Evolutionary conservation across 345 rosid genomes (phyloP).

Genomic region (rapeseed (Brassica napus)): DNA sequence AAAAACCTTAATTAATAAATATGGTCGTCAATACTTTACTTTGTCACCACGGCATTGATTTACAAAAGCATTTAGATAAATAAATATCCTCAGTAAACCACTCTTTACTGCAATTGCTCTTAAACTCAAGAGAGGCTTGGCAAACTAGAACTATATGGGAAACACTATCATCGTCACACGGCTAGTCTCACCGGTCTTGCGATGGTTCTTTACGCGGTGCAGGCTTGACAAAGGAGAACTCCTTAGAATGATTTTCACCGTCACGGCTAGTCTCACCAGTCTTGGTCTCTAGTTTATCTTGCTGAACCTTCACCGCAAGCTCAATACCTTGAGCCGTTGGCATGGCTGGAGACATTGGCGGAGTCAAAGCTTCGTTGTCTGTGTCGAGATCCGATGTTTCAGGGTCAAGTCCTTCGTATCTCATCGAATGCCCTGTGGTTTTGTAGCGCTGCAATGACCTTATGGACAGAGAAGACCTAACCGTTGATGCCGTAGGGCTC

Average conservation of each 20-base stretch:
- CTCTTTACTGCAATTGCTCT: conserved; percentile 12
- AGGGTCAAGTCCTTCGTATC: conserved; percentile 50
- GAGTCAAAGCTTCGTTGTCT: conserved; percentile 56
- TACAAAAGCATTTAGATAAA: conserved; percentile 11
- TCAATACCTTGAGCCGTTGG: conserved; percentile 26
- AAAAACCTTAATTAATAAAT: conserved; percentile 5
- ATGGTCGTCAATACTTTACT: conserved; percentile 13
- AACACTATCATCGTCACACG: conserved; percentile 29
- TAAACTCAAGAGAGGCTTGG: conserved; percentile 39
- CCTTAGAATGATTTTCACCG: conserved; percentile 44
- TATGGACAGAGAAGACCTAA: conserved; percentile 38
- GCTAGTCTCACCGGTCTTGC: conserved; percentile 36
- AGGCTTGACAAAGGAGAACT: conserved; percentile 72
- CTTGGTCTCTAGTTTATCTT: conserved; percentile 38
- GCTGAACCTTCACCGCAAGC: conserved; percentile 46
- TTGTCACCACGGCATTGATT: conserved; percentile 13
- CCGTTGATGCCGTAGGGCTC: conserved; percentile 35
- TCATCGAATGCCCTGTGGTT: conserved; percentile 79
- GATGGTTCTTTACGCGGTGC: conserved; percentile 41
- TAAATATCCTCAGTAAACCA: background rate
- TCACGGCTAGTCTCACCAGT: conserved; percentile 37
- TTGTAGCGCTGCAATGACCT: conserved; percentile 62
- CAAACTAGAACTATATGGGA: conserved; percentile 56
- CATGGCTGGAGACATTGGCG: conserved; percentile 43
- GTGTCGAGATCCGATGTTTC: conserved; percentile 65